Percentiles rank a stretch among this genome's conserved stretches.
Evolutionary conservation across 257 asterid genomes (phyloP).

Genomic region (Solanum neorickii): DNA sequence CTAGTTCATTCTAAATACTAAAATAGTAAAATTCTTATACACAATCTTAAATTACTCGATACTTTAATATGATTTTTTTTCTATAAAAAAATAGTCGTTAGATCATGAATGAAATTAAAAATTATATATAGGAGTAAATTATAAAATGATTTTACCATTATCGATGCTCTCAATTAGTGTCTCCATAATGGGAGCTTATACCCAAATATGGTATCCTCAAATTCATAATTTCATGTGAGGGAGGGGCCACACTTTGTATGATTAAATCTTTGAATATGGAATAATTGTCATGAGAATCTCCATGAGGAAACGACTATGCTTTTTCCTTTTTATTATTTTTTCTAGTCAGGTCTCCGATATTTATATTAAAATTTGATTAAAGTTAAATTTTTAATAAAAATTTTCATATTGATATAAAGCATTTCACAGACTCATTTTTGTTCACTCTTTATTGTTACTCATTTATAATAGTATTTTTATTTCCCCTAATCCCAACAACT

Average conservation of each 20-base stretch:
- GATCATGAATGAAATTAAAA: neutral
- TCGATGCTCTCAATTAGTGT: neutral
- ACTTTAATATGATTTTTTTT: neutral
- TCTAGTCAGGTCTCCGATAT: accelerated
- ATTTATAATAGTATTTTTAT: neutral
- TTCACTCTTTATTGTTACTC: neutral
- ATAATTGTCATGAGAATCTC: neutral
- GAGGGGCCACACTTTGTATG: neutral
- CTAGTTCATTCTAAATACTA: neutral
- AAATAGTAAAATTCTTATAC: neutral
- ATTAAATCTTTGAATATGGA: neutral
- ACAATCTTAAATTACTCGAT: neutral
- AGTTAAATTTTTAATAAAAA: accelerated
- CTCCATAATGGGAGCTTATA: neutral
- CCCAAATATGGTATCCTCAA: neutral
- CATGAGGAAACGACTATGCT: neutral
- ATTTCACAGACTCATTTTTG: neutral
- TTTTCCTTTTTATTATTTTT: neutral
- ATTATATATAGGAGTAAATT: neutral
- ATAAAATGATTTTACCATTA: neutral
- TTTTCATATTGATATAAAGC: accelerated
- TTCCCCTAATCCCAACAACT: neutral
- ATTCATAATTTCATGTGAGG: neutral
- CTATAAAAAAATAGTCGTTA: neutral
- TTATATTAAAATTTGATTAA: accelerated